A percentile compares a stretch with the other conserved stretches of the same genome.
Conservation (phyloP, 805 yeast genomes). For the Pichia nanzhaoensis region DNA sequence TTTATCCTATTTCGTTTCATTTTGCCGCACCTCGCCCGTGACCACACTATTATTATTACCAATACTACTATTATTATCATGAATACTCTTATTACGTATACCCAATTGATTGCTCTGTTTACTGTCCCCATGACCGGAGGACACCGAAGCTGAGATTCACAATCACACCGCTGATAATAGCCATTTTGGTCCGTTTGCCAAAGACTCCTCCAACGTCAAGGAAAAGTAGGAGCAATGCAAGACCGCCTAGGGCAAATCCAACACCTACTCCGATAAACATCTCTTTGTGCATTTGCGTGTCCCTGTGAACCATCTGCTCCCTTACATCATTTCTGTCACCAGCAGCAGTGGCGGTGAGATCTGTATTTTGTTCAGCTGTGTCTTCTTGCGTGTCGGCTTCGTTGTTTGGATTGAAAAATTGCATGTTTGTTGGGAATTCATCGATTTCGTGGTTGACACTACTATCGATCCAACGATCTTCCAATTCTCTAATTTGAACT, state of each 20-base stretch:
- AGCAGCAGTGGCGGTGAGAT: not conserved
- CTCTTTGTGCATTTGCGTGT: slow-evolving; percentile 46
- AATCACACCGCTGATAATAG: slow-evolving; percentile 63
- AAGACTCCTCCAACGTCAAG: slow-evolving; percentile 51
- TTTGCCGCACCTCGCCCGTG: too few relatives aligned
- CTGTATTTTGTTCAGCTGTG: not conserved
- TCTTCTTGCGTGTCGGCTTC: not conserved
- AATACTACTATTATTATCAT: too few relatives aligned
- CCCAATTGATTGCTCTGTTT: too few relatives aligned
- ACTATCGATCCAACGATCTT: slow-evolving; percentile 84
- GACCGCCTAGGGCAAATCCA: slow-evolving; percentile 72
- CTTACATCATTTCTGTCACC: not conserved
- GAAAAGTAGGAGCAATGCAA: slow-evolving; percentile 56
- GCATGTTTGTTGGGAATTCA: slow-evolving; percentile 34
- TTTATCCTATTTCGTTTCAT: too few relatives aligned
- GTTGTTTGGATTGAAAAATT: not conserved
- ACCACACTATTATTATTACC: too few relatives aligned
- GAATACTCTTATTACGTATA: too few relatives aligned
- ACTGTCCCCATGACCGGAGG: slow-evolving; percentile 36
- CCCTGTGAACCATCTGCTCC: slow-evolving; percentile 13
- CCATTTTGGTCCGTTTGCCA: slow-evolving; percentile 55
- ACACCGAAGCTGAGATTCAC: slow-evolving; percentile 65
- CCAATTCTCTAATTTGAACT: slow-evolving; percentile 57
- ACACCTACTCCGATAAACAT: slow-evolving; percentile 61
- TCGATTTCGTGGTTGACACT: slow-evolving; percentile 52